Percentiles rank a stretch among this genome's conserved stretches.
These are phyloP conservation scores for Chlorella sorokiniana DNA, from an alignment of 139 green algal genomes.

Conservation along the genomic window DNA sequence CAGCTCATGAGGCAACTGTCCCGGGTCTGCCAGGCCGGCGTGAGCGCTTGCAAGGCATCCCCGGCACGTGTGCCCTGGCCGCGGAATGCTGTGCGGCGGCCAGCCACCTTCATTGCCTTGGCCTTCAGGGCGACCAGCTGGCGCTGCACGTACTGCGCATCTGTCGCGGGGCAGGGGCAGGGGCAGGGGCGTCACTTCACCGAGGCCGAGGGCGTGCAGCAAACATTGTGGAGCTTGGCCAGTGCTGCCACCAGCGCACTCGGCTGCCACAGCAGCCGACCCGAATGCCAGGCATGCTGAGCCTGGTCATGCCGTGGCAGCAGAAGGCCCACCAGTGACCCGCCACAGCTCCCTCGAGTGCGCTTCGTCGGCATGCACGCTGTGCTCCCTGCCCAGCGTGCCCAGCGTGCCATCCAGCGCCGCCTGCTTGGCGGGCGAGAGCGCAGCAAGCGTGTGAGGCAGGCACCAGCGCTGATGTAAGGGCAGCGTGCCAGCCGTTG, in stretches of 20 bases:
- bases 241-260: too few species aligned
- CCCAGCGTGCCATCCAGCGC: background rate
- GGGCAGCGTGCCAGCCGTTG: too few species aligned
- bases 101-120: background rate
- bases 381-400: background rate
- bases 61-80: background rate
- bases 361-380: background rate
- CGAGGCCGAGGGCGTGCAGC: too few species aligned
- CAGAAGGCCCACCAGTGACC: background rate
- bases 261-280: too few species aligned
- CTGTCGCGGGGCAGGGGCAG: background rate
- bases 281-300: too few species aligned
- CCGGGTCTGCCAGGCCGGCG: background rate
- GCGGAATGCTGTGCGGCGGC: too few species aligned
- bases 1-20: background rate
- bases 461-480: background rate
- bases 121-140: background rate
- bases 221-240: too few species aligned
- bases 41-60: background rate
- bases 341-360: background rate
- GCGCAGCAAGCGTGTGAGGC: too few species aligned
- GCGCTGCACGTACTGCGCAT: background rate
- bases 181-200: too few species aligned
- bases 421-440: background rate
- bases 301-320: background rate